These are phyloP conservation scores for Hypsizygus marmoreus DNA, from an alignment of 768 basidiomycete species.

Conservation along the genomic window DNA sequence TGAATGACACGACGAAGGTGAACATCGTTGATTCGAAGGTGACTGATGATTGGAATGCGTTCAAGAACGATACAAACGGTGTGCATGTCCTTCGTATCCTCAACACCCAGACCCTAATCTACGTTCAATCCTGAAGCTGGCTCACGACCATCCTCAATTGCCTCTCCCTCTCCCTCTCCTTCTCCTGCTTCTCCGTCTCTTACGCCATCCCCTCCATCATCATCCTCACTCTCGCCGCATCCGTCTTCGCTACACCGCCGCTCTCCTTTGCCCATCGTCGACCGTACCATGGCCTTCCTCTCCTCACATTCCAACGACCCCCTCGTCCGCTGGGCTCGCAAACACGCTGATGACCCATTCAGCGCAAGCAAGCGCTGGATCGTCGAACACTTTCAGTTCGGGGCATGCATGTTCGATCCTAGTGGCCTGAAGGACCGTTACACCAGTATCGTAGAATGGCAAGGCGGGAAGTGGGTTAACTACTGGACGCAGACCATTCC, in stretches of 20 bases:
- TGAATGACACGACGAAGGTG: constrained; percentile 46
- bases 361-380: constrained; percentile 52
- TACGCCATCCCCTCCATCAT: constrained; percentile 17
- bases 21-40: constrained; percentile 45
- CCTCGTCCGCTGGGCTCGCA: constrained; percentile 49
- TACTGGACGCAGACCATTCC: constrained; percentile 57
- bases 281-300: constrained; percentile 40
- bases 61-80: constrained; percentile 38
- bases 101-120: not conserved
- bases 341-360: constrained; percentile 55
- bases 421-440: constrained; percentile 52
- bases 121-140: not conserved
- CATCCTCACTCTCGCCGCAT: constrained; percentile 13
- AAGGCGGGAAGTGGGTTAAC: constrained; percentile 56
- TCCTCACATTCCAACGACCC: constrained; percentile 43
- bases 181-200: too few species aligned
- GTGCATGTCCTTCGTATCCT: constrained; percentile 3
- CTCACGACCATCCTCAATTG: constrained; percentile 3
- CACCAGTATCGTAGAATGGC: constrained; percentile 45
- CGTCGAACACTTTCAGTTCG: constrained; percentile 59
- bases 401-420: constrained; percentile 60
- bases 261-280: constrained; percentile 25
- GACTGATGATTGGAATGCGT: constrained; percentile 51
- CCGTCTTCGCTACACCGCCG: constrained; percentile 14
- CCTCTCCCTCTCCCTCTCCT: constrained; percentile 10